These are phyloP conservation scores for Arbutus unedo DNA, from an alignment of 148 eudicot species.

Conservation along the genomic window DNA sequence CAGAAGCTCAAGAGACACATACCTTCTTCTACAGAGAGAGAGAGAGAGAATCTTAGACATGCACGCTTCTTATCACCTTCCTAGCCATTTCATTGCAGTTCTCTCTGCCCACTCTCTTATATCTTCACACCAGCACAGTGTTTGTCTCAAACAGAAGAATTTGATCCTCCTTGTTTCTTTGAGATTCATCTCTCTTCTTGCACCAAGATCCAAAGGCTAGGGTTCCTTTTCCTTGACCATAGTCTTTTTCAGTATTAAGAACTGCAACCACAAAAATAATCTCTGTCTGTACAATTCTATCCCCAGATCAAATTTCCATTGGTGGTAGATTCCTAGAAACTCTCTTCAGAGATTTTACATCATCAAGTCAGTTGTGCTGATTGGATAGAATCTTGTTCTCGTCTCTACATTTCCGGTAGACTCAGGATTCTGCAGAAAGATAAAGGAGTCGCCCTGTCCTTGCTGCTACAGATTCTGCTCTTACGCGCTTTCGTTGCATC, in stretches of 20 bases:
- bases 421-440: too few relatives aligned
- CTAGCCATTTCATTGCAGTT: slow-evolving; percentile 29
- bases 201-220: slow-evolving; percentile 30
- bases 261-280: too few relatives aligned
- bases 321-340: neutral
- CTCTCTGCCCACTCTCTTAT: slow-evolving; percentile 16
- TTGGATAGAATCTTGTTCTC: too few relatives aligned
- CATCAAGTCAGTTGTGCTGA: neutral
- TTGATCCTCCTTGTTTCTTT: slow-evolving; percentile 25
- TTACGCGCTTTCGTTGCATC: too few relatives aligned
- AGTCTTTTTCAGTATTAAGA: neutral
- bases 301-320: neutral
- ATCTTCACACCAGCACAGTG: slow-evolving; percentile 21
- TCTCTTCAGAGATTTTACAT: neutral
- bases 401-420: too few relatives aligned
- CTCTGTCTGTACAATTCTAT: neutral
- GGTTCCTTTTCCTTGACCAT: neutral
- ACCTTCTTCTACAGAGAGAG: neutral
- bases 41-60: slow-evolving; percentile 35
- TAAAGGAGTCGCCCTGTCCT: too few relatives aligned
- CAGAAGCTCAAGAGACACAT: slow-evolving; percentile 9
- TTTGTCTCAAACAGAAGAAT: slow-evolving; percentile 1
- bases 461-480: too few relatives aligned
- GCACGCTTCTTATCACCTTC: slow-evolving; percentile 50
- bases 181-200: slow-evolving; percentile 28